A percentile compares a stretch with the other conserved stretches of the same genome.
Conservation (phyloP, 768 basidiomycete species). For the Pholiota conissans region DNA sequence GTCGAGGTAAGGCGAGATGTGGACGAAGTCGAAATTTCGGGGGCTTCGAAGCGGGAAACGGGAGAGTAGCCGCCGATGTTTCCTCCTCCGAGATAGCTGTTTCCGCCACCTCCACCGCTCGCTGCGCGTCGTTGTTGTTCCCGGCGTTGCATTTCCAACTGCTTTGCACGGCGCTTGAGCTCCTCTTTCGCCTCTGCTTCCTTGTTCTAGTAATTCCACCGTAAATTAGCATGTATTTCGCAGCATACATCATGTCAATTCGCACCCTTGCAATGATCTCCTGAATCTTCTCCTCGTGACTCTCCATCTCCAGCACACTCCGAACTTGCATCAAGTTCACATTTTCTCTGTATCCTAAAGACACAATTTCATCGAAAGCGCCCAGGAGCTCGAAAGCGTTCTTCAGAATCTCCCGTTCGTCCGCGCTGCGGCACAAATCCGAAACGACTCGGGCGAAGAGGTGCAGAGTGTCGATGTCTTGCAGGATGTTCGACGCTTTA, state of each 20-base stretch:
- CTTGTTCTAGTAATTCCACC: slow-evolving; percentile 72
- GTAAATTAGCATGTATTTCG: background rate
- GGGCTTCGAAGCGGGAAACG: slow-evolving; percentile 69
- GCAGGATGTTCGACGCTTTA: slow-evolving; percentile 97
- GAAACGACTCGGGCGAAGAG: slow-evolving; percentile 93
- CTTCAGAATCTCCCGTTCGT: slow-evolving; percentile 86
- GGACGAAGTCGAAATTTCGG: slow-evolving; percentile 44
- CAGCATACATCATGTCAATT: slow-evolving; percentile 9
- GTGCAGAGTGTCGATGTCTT: slow-evolving; percentile 96
- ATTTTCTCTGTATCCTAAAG: slow-evolving; percentile 81
- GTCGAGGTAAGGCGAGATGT: slow-evolving; percentile 41
- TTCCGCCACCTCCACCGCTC: slow-evolving; percentile 42
- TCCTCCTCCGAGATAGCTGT: slow-evolving; percentile 67
- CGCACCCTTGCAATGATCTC: slow-evolving; percentile 94
- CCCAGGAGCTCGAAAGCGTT: slow-evolving; percentile 92
- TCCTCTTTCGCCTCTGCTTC: slow-evolving; percentile 99
- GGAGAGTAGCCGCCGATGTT: slow-evolving; percentile 71
- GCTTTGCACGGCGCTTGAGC: slow-evolving; percentile 95
- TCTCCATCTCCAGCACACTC: slow-evolving; percentile 85
- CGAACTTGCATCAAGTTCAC: slow-evolving; percentile 79
- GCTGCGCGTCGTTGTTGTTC: slow-evolving; percentile 85
- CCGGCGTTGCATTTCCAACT: slow-evolving; percentile 95
- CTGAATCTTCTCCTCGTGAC: slow-evolving; percentile 93
- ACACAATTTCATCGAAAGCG: slow-evolving; percentile 96
- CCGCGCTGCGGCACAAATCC: slow-evolving; percentile 82